phyloP scores from a whole-genome alignment of 2,329 filamentous ascomycete species.

The Scytalidium sp. region DNA sequence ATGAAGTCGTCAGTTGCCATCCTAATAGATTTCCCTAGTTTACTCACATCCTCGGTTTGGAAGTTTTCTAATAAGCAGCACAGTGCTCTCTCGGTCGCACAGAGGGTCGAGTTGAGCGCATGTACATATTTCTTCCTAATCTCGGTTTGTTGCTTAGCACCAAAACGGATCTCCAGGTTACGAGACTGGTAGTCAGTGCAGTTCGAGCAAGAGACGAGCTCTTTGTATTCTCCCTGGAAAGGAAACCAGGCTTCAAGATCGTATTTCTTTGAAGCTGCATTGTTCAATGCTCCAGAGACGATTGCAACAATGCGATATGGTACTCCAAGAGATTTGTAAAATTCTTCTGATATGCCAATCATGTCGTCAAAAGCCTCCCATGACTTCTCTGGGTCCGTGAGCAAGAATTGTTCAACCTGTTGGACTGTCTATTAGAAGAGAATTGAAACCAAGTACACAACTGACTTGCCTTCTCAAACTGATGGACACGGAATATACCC shows the following conservation, averaged over 20 bases:
- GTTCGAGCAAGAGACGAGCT: constrained; percentile 95
- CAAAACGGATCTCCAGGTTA: constrained; percentile 88
- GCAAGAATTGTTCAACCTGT: constrained; percentile 73
- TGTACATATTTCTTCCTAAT: constrained; percentile 92
- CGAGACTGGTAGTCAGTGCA: constrained; percentile 97
- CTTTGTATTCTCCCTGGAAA: constrained; percentile 96
- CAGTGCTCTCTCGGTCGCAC: constrained; percentile 85
- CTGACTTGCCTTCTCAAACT: constrained; percentile 83
- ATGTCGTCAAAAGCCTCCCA: constrained; percentile 94
- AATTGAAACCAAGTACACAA: constrained; percentile 10
- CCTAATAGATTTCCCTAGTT: background rate
- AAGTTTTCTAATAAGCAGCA: constrained; percentile 98
- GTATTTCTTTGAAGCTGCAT: constrained; percentile 85
- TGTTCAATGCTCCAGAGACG: constrained; percentile 93
- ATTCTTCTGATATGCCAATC: constrained; percentile 88
- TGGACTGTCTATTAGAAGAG: constrained; percentile 20
- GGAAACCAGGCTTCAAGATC: constrained; percentile 97
- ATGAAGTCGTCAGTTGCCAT: constrained; percentile 1
- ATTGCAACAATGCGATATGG: constrained; percentile 93
- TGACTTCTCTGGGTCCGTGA: constrained; percentile 82
- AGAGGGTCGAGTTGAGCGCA: constrained; percentile 84
- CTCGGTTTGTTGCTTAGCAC: constrained; percentile 81
- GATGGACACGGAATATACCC: constrained; percentile 97
- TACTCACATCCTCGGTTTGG: constrained; percentile 76
- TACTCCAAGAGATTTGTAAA: constrained; percentile 85